phyloP scores from a whole-genome alignment of 176 grass and related monocot genomes.

The Hordeum marinum region DNA sequence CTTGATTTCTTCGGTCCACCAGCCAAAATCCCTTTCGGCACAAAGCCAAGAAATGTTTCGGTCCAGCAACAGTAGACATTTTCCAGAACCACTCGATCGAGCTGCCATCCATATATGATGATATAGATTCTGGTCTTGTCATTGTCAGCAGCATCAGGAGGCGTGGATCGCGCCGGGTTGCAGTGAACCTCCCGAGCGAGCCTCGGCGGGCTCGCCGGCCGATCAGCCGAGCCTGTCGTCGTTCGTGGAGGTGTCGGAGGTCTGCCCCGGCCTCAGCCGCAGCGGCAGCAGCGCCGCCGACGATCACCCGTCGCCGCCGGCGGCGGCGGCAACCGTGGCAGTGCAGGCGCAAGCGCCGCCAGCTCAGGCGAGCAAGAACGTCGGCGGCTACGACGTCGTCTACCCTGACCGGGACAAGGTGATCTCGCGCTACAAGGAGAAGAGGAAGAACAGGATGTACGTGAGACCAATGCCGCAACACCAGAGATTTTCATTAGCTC shows the following conservation, averaged over 20 bases:
- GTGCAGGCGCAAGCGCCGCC: constrained; percentile 3
- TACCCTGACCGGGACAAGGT: constrained; percentile 56
- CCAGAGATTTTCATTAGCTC: too few relatives aligned
- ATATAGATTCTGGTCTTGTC: not conserved
- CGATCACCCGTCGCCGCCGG: not conserved
- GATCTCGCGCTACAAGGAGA: constrained; percentile 90
- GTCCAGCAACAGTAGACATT: not conserved
- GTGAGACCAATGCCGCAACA: too few relatives aligned
- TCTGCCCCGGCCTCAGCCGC: constrained; percentile 28
- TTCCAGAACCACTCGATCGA: not conserved
- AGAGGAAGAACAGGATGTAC: constrained; percentile 90
- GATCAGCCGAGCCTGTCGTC: constrained; percentile 36
- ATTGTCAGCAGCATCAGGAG: constrained; percentile 15
- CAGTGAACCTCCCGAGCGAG: not conserved
- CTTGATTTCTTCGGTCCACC: not conserved
- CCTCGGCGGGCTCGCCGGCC: constrained; percentile 21
- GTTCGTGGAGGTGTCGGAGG: constrained; percentile 42
- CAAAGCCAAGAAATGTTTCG: not conserved
- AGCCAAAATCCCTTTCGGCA: not conserved
- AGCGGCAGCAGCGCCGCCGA: not conserved
- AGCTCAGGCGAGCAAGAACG: constrained; percentile 9
- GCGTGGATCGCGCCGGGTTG: constrained; percentile 19
- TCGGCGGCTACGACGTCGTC: constrained; percentile 34
- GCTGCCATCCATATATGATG: not conserved
- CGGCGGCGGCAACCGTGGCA: not conserved